Conservation (phyloP, 2,329 filamentous ascomycete genomes). For the Microdochium bolleyi region DNA sequence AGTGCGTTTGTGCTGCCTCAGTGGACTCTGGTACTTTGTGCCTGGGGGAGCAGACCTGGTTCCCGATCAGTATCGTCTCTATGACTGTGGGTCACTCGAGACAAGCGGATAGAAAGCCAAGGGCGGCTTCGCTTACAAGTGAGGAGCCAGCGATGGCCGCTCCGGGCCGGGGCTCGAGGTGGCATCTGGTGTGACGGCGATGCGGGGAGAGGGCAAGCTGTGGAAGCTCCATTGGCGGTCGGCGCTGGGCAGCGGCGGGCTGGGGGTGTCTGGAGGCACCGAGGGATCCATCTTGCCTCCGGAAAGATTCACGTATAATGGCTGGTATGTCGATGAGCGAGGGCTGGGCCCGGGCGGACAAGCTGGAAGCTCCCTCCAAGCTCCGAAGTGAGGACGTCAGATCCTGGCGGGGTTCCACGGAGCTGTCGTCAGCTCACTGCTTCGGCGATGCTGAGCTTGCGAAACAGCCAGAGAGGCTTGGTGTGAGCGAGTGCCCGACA, state of each 20-base stretch:
- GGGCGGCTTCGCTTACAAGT: conserved; percentile 28
- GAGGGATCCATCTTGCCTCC: not conserved
- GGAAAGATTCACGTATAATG: not conserved
- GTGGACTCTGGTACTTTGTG: conserved; percentile 39
- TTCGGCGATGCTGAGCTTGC: too few species aligned
- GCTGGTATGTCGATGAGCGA: too few species aligned
- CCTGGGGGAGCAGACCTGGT: conserved; percentile 33
- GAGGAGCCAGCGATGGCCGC: conserved; percentile 25
- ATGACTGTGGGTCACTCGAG: not conserved
- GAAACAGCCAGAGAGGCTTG: too few species aligned
- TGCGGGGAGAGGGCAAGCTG: conserved; percentile 26
- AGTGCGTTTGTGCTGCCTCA: conserved; percentile 49
- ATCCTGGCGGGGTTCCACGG: too few species aligned
- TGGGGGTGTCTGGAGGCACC: not conserved
- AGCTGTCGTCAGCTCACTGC: too few species aligned
- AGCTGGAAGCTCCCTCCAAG: too few species aligned
- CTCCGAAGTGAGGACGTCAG: too few species aligned
- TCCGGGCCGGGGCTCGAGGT: conserved; percentile 12
- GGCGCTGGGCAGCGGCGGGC: not conserved
- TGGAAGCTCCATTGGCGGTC: conserved; percentile 4
- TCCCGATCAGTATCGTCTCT: not conserved
- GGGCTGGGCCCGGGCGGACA: too few species aligned
- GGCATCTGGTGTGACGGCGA: conserved; percentile 25
- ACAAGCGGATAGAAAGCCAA: not conserved
- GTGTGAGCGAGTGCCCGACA: too few species aligned